Percentiles rank a stretch among this genome's conserved stretches.
These are phyloP conservation scores for Candida mattraensis DNA, from an alignment of 805 yeast species.

Conservation along the genomic window DNA sequence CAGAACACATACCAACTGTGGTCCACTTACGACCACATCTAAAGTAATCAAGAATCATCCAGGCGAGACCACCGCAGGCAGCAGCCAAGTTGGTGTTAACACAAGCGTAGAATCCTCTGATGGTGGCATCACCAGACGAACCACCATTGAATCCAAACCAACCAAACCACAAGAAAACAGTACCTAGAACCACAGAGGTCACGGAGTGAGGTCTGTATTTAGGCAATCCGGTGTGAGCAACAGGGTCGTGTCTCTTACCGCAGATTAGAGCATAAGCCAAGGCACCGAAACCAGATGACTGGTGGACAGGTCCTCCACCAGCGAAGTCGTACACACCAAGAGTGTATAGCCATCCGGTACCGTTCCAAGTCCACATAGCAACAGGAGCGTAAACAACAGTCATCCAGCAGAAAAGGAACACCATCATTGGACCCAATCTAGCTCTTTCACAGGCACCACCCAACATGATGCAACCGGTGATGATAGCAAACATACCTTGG, in stretches of 20 bases:
- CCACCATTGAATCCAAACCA: slow-evolving; percentile 99
- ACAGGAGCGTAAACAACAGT: slow-evolving; percentile 94
- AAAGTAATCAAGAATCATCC: slow-evolving; percentile 90
- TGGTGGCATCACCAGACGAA: slow-evolving; percentile 88
- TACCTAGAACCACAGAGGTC: slow-evolving; percentile 86
- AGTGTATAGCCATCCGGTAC: slow-evolving; percentile 81
- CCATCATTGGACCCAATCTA: slow-evolving; percentile 93
- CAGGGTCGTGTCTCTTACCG: slow-evolving; percentile 89
- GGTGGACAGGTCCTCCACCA: slow-evolving; percentile 98
- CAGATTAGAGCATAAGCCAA: slow-evolving; percentile 87
- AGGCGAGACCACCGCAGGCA: slow-evolving; percentile 86
- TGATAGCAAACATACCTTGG: slow-evolving; percentile 97
- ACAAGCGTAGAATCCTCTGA: slow-evolving; percentile 93
- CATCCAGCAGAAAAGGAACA: slow-evolving; percentile 90
- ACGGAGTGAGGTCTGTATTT: slow-evolving; percentile 94
- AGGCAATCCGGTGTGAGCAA: slow-evolving; percentile 68
- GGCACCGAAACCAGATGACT: slow-evolving; percentile 92
- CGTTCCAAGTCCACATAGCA: slow-evolving; percentile 98
- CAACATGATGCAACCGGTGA: slow-evolving; percentile 88
- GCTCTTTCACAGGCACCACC: slow-evolving; percentile 99
- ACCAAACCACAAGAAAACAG: slow-evolving; percentile 95
- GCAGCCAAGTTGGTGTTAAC: slow-evolving; percentile 95
- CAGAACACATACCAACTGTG: slow-evolving; percentile 90
- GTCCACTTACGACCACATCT: slow-evolving; percentile 90
- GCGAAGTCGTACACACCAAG: slow-evolving; percentile 94